phyloP scores from a whole-genome alignment of 345 rosid genomes.

The Capsella bursapastoris region DNA sequence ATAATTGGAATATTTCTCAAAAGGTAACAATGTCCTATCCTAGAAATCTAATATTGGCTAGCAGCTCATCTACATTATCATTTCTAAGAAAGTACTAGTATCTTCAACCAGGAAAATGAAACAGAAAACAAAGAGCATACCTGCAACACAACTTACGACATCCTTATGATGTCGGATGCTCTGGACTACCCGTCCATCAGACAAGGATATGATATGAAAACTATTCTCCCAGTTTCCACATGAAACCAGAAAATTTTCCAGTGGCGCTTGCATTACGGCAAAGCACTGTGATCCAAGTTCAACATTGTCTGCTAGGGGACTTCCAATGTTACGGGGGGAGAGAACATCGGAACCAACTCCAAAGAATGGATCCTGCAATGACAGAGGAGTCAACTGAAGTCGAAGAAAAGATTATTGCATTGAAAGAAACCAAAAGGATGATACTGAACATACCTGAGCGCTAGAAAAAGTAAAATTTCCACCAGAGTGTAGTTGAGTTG shows the following conservation, averaged over 20 bases:
- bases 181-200: constrained; percentile 94
- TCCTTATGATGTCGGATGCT: constrained; percentile 94
- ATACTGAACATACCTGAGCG: constrained; percentile 64
- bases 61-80: background rate
- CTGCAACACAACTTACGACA: constrained; percentile 98
- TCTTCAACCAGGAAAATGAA: constrained; percentile 18
- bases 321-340: constrained; percentile 84
- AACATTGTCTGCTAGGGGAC: constrained; percentile 77
- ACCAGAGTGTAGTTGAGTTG: constrained; percentile 90
- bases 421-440: background rate
- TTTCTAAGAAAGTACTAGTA: background rate
- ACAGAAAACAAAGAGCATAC: constrained; percentile 47
- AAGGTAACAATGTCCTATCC: background rate
- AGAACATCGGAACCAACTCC: constrained; percentile 95
- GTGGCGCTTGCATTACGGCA: constrained; percentile 70
- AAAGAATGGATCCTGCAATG: constrained; percentile 87
- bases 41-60: constrained; percentile 15
- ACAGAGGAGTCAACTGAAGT: constrained; percentile 28
- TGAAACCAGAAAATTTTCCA: constrained; percentile 80
- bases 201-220: constrained; percentile 83
- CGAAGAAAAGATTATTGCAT: background rate
- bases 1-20: constrained; percentile 9
- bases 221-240: constrained; percentile 99
- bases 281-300: constrained; percentile 88
- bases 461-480: constrained; percentile 95